Evolutionary conservation across 2,329 filamentous ascomycete genomes (phyloP).

Genomic region (Diplodia sapinea): DNA sequence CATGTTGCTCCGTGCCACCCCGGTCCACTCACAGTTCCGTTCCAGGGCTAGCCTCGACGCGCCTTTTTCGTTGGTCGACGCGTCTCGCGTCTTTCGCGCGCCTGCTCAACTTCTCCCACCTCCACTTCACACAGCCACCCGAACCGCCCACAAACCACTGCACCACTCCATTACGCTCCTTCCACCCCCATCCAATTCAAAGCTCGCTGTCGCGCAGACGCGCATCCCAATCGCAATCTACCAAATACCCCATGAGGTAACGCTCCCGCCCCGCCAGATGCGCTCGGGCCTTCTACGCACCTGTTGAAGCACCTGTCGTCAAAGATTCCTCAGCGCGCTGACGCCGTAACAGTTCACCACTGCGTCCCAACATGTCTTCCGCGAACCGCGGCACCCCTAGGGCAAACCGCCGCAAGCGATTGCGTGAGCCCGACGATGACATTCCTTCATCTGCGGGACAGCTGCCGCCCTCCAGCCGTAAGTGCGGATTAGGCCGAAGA

Average conservation of each 20-base stretch:
- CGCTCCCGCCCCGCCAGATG: slow-evolving; percentile 7
- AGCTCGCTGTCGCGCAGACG: not conserved
- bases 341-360: slow-evolving; percentile 69
- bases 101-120: not conserved
- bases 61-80: slow-evolving; percentile 20
- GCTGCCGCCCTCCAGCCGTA: slow-evolving; percentile 68
- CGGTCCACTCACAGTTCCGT: not conserved
- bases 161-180: not conserved
- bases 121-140: slow-evolving; percentile 8
- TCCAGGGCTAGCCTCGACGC: slow-evolving; percentile 8
- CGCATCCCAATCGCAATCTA: not conserved
- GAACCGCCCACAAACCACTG: not conserved
- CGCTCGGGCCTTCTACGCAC: slow-evolving; percentile 19
- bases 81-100: slow-evolving; percentile 21
- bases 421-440: slow-evolving; percentile 69
- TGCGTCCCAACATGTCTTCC: slow-evolving; percentile 79
- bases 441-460: slow-evolving; percentile 59
- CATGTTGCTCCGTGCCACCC: slow-evolving; percentile 15
- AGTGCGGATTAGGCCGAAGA: slow-evolving; percentile 42
- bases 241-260: slow-evolving; percentile 29
- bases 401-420: slow-evolving; percentile 64
- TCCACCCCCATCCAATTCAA: not conserved
- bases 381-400: slow-evolving; percentile 74
- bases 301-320: slow-evolving; percentile 9
- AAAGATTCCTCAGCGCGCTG: slow-evolving; percentile 33